A percentile compares a stretch with the other conserved stretches of the same genome.
phyloP scores from a whole-genome alignment of 192 early-diverging fungal species.

The Allomyces arbusculus region DNA sequence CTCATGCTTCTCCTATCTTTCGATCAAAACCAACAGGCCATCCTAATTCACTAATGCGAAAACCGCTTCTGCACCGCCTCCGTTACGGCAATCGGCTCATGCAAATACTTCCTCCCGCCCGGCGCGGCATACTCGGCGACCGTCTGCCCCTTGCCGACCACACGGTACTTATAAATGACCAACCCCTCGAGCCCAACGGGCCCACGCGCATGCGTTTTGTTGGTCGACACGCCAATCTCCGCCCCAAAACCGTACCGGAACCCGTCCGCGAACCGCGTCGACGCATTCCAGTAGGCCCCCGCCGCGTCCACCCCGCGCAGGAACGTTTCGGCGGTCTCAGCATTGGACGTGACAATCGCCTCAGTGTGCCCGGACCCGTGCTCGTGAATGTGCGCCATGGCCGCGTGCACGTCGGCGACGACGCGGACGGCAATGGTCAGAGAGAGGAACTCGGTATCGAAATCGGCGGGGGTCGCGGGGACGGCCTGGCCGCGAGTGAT shows the following conservation, averaged over 20 bases:
- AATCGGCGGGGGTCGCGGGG: slow-evolving; percentile 37
- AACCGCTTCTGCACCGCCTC: slow-evolving; percentile 16
- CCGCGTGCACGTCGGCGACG: slow-evolving; percentile 49
- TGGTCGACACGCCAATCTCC: slow-evolving; percentile 92
- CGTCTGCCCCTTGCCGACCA: slow-evolving; percentile 76
- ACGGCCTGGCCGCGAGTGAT: slow-evolving; percentile 6
- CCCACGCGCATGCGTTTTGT: slow-evolving; percentile 97
- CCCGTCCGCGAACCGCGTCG: slow-evolving; percentile 89
- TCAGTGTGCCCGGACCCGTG: slow-evolving; percentile 94
- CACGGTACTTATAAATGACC: slow-evolving; percentile 92
- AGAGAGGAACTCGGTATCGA: slow-evolving; percentile 79
- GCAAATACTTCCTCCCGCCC: slow-evolving; percentile 45
- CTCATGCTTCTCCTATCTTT: too few species aligned
- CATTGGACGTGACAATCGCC: slow-evolving; percentile 67
- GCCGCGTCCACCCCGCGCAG: slow-evolving; percentile 88
- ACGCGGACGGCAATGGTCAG: slow-evolving; percentile 61
- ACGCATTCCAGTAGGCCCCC: slow-evolving; percentile 95
- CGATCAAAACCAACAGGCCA: too few species aligned
- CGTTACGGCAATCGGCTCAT: slow-evolving; percentile 36
- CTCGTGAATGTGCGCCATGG: slow-evolving; percentile 80
- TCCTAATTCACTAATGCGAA: background rate
- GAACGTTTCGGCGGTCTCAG: slow-evolving; percentile 50
- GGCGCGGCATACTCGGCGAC: slow-evolving; percentile 60
- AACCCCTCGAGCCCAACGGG: slow-evolving; percentile 93
- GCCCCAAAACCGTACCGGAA: slow-evolving; percentile 98